A percentile compares a stretch with the other conserved stretches of the same genome.
These are phyloP conservation scores for Phytophthora meadii DNA, from an alignment of 352 stramenopile species.

Conservation along the genomic window DNA sequence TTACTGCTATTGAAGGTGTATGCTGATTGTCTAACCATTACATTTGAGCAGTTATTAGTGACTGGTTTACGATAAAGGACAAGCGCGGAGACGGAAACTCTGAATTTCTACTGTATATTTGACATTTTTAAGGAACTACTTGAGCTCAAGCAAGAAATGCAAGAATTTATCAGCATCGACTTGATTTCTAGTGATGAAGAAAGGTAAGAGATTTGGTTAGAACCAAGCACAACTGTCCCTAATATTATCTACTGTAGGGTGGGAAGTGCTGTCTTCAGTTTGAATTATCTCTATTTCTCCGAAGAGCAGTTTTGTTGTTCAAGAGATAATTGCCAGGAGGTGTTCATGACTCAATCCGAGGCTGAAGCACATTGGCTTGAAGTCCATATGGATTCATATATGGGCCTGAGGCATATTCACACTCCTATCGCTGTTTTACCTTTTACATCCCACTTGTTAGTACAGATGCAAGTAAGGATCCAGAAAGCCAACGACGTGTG, in stretches of 20 bases:
- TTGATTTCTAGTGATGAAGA: conserved; percentile 35
- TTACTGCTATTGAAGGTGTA: background rate
- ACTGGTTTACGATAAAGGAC: conserved; percentile 39
- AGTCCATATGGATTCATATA: conserved; percentile 27
- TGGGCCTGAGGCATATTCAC: conserved; percentile 25
- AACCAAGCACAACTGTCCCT: background rate
- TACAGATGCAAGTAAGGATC: conserved; percentile 2
- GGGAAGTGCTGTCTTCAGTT: conserved; percentile 62
- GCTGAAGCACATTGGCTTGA: conserved; percentile 49
- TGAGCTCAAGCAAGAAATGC: conserved; percentile 58
- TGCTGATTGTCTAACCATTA: background rate
- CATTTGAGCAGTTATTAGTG: conserved; percentile 43
- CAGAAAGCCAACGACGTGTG: conserved; percentile 8
- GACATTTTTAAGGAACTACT: conserved; percentile 42
- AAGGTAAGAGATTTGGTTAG: conserved; percentile 10
- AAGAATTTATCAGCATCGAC: conserved; percentile 50
- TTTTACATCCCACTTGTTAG: conserved; percentile 65
- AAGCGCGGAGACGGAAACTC: conserved; percentile 43
- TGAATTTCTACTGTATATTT: conserved; percentile 56
- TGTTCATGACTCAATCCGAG: conserved; percentile 43
- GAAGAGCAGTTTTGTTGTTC: conserved; percentile 57
- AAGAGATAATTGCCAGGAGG: conserved; percentile 34
- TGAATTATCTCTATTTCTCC: conserved; percentile 82
- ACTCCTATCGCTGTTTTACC: conserved; percentile 55
- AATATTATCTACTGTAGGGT: conserved; percentile 21